Base-by-base conservation (phyloP, 331 rosid species). In the Malus hybrid region DNA sequence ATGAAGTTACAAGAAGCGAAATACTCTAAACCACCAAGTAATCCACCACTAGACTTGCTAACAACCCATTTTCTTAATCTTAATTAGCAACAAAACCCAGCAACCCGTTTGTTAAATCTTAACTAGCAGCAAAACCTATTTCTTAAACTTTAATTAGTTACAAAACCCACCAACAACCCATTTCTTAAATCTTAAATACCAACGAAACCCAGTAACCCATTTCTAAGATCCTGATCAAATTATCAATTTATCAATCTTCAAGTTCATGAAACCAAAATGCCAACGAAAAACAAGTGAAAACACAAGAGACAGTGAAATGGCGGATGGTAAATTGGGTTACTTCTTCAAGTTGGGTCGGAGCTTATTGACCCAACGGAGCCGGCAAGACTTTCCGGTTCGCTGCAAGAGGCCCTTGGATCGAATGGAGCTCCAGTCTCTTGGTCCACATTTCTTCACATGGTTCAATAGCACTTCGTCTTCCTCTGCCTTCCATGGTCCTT, bases 301-400 rank as follows among this genome's bases (percentile, higher is more conserved):
- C 4, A 22, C 8, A 16, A 22, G 29, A 33, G 22, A 33, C 7
- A 63, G 4, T 56, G 3, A 26, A 19, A 71, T 56, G 30, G 22
- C 16, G 28, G 22, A 28, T 32, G 16, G 16, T 44, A 46, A 9
- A 24, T n/a, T 18, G 5, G 19, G n/a, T 56, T 75, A 91, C 97
- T 85, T 92, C 82, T 92, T 92, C 62, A 92, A 90, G 76, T 92
- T 89, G 46, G 97, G 97, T 71, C 90, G 78, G 63, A 92, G 96
- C 78, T 92, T 92, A 71, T 92, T 92, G 78, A 92, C 97, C 97
- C 97, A 92, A 73, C 97, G 97, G 85, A 92, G 97, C n/a, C 97
- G 96, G 77, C 97, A 92, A 0, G 97, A 92, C 76, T 92, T 92
- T 58, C 97, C 97, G 42, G 97, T 89, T 4, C 97, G 67, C 60